Evolutionary conservation across 352 stramenopile species (phyloP), one percentile per base, ranked within the genome.

Genomic region (Phytophthora foliorum): DNA sequence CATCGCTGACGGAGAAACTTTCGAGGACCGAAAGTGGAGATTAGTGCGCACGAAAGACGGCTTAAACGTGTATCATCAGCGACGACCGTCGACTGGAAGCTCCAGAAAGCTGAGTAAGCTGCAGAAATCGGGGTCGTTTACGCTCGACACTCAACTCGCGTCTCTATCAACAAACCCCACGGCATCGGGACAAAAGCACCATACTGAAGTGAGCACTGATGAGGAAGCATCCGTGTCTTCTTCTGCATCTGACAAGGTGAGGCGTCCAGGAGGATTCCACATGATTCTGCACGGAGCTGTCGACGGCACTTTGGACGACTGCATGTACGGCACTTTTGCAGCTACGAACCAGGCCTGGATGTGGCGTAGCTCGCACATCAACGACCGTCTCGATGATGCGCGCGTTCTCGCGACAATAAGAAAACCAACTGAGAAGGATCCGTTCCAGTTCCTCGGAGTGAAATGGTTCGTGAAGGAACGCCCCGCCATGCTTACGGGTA

Each of bases 381-480:
- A 87, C 25, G 80, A 90, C 56, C 77, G 76, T 34, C 73, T 78
- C 19, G 74, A 81, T 51, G 68, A 78, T 24, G 63, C 57, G 9
- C 54, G 72, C 7, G 62, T 89, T 41, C 53, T 89, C 22, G 57
- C 78, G 4, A 75, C 62, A n/a, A 65, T 86, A 24, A 57, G 72
- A 54, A 45, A 54, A 4, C 78, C 78, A 0, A 84, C 67, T 0
- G n/a, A 44, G 6, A 44, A 77, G 24, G 76, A 89, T 32, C 81
- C 78, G 21, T 89, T 80, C 60, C 78, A 61, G 0, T 87, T 78
- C 36, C 45, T 87, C 7, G 76, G 73, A 17, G 57, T 89, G 54
- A 89, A 89, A 42, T 85, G 81, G 80, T 71, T 82, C 41, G 75
- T 80, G 10, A 77, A 71, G 52, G 80, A 88, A 44, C 56, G 80